Conservation (phyloP, 1,284 basidiomycete genomes). For the Rhodotorula sp. region DNA sequence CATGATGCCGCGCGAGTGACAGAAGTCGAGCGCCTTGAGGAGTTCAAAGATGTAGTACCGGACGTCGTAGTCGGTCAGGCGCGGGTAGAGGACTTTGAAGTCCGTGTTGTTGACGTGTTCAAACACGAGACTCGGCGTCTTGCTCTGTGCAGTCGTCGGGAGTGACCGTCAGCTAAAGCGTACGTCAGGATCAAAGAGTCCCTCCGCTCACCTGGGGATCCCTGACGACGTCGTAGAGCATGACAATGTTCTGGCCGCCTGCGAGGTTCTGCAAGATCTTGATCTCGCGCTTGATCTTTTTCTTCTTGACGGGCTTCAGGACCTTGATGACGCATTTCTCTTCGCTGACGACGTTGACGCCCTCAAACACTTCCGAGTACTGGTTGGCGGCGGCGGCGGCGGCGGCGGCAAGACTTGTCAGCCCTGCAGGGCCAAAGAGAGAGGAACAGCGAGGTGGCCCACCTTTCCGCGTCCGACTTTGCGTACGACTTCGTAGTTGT, state of each 20-base stretch:
- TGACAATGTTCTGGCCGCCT: slow-evolving; percentile 84
- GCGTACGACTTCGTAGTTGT: slow-evolving; percentile 96
- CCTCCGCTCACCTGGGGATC: slow-evolving; percentile 55
- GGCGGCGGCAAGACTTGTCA: background rate
- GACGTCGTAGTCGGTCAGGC: slow-evolving; percentile 94
- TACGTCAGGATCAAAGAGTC: background rate
- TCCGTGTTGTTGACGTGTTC: slow-evolving; percentile 87
- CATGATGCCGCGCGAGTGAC: slow-evolving; percentile 98
- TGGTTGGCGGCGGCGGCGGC: background rate
- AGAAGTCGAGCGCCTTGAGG: slow-evolving; percentile 95
- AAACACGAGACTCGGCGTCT: slow-evolving; percentile 93
- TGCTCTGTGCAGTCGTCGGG: slow-evolving; percentile 57
- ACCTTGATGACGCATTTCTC: slow-evolving; percentile 99
- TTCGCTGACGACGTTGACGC: slow-evolving; percentile 85
- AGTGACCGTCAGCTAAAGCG: background rate
- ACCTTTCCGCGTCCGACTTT: slow-evolving; percentile 90
- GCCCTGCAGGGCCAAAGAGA: background rate
- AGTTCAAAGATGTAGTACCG: slow-evolving; percentile 96
- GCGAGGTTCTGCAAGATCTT: slow-evolving; percentile 93
- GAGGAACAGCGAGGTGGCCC: slow-evolving; percentile 23
- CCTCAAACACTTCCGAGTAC: slow-evolving; percentile 83
- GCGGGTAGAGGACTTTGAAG: slow-evolving; percentile 86
- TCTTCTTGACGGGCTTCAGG: slow-evolving; percentile 98
- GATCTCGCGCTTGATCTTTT: slow-evolving; percentile 99
- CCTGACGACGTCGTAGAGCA: slow-evolving; percentile 89